phyloP scores from a whole-genome alignment of 2,329 filamentous ascomycete species.

The Cryphonectria radicalis region DNA sequence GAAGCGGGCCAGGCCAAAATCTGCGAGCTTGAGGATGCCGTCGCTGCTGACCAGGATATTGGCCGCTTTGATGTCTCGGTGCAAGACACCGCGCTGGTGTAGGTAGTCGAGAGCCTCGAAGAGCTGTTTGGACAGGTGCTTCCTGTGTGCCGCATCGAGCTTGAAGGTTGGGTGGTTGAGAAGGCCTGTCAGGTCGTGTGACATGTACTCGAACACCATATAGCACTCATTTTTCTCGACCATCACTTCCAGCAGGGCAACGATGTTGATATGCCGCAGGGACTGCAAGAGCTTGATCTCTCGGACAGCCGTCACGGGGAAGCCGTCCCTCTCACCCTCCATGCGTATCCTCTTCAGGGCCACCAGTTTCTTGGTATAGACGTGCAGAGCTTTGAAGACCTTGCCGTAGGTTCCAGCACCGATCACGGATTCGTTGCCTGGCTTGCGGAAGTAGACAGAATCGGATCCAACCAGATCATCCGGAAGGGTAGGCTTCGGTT shows the following conservation, averaged over 20 bases:
- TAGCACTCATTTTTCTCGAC: slow-evolving; percentile 98
- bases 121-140: slow-evolving; percentile 88
- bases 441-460: slow-evolving; percentile 92
- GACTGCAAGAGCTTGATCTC: slow-evolving; percentile 93
- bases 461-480: slow-evolving; percentile 77
- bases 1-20: slow-evolving; percentile 95
- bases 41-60: slow-evolving; percentile 94
- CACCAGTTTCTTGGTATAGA: slow-evolving; percentile 84
- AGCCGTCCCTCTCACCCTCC: slow-evolving; percentile 90
- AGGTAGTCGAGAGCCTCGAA: slow-evolving; percentile 95
- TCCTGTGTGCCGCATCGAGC: slow-evolving; percentile 83
- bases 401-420: slow-evolving; percentile 96
- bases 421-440: slow-evolving; percentile 95
- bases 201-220: slow-evolving; percentile 99
- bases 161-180: slow-evolving; percentile 93
- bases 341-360: slow-evolving; percentile 91
- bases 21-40: slow-evolving; percentile 87
- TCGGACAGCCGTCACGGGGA: slow-evolving; percentile 86
- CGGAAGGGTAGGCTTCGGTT: slow-evolving; percentile 71
- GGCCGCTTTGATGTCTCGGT: slow-evolving; percentile 97
- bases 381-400: slow-evolving; percentile 90
- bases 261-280: slow-evolving; percentile 79
- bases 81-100: slow-evolving; percentile 88
- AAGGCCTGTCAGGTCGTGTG: slow-evolving; percentile 92
- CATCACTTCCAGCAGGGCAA: slow-evolving; percentile 89